Base-by-base conservation (phyloP, 257 asterid species). In the Solanum tarapatanum region DNA sequence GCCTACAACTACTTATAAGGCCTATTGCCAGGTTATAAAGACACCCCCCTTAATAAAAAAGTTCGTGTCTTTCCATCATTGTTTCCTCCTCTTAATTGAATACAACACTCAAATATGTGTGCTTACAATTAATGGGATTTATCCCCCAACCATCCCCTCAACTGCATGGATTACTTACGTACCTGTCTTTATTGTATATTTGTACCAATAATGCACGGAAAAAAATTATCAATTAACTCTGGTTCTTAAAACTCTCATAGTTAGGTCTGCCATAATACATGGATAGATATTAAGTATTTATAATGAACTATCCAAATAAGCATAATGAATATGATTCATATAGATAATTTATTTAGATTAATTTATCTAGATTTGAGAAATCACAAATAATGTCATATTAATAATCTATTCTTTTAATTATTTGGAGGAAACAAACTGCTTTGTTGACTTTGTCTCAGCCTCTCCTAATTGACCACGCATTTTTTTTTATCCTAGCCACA, bases 11-110 rank as follows among this genome's bases (percentile, higher is more conserved):
- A 82, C 69, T 82, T 89, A 88, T 74, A 35, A 74, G 28, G 33
- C 74, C 88, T 80, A 8, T 51, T 79, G 91, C 89, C 93, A 89
- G 93, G 69, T 87, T 84, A 92, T 86, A 90, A 86, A 88, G 87
- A 60, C 36, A 55, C 82, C 43, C 86, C 60, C 48, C 87, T 41
- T 48, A 6, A 26, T 86, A 1, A n/a, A 12, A 75, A 19, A 41
- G 60, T 60, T 35, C 32, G 33, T 35, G 7, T 1, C 21, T 45
- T 83, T 73, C 72, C 90, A 91, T 91, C 87, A 91, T 90, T 88
- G 84, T 73, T 62, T 85, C 88, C 85, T 48, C 16, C 21, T 28
- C 39, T 74, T 74, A 19, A 74, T 74, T 74, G 2, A 36, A 74
- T 73, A 33, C 85, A 24, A 28, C 84, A 79, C 85, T 48, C 69